Evolutionary conservation across 345 rosid species (phyloP), one percentile per base, ranked within the genome.

Genomic region (Erucastrum elatum): DNA sequence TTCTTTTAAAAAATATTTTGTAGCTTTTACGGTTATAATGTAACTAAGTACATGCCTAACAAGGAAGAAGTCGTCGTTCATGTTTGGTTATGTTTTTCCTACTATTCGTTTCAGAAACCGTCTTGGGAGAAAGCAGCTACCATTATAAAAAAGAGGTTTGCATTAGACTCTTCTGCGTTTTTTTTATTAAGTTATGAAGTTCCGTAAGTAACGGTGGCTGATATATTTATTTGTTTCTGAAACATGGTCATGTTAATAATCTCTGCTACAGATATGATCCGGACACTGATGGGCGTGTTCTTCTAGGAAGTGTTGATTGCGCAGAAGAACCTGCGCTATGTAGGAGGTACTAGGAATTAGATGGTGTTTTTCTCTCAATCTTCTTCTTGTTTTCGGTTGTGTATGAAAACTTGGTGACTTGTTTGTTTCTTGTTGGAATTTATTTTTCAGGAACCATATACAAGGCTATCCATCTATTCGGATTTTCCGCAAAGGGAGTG

Each of bases 381-480:
- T 59, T 55, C 15, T 12, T 35, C 33, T 26, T 53, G 13, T 78
- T 59, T 68, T n/a, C 46, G 37, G 64, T 64, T 39, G 31, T 39
- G 46, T 70, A 55, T 56, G 46, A 39, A 21, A 64, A 64, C 58
- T 74, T 68, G 53, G 10, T 58, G 56, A 49, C 58, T 66, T 73
- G 74, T 69, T 68, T 37, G 74, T 55, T 75, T 74, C 64, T 60
- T 69, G 25, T 53, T 70, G 72, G 39, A 55, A 41, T 64, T 11
- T 30, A 29, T 21, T 61, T 49, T 80, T 79, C 88, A 93, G 98
- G 88, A 76, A 89, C 84, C 99, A 96, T 85, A 83, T 96, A 71
- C 99, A 96, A 84, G 99, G 94, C 33, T 96, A 96, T 84, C 99
- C 98, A 65, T 93, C 99, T 29, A 88, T 96, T 87, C 92, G 99